Conservation (phyloP, 2,329 filamentous ascomycete species). For the Teratosphaeria zuluensis region DNA sequence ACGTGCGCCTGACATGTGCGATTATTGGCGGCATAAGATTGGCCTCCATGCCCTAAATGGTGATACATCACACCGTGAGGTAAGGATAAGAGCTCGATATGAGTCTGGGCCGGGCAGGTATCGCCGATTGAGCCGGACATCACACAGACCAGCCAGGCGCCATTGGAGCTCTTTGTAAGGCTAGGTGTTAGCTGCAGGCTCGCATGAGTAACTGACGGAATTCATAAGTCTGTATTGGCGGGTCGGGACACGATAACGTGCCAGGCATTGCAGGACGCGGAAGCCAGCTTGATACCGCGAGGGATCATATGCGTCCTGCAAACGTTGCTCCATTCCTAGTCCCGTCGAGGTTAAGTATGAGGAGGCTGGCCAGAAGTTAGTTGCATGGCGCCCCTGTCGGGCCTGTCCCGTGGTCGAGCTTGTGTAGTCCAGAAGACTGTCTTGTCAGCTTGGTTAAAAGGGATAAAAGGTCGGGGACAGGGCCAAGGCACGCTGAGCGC, state of each 20-base stretch:
- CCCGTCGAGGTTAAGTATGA: background rate
- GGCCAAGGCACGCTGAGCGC: background rate
- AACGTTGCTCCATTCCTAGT: background rate
- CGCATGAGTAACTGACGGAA: constrained; percentile 9
- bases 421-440: background rate
- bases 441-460: constrained; percentile 1
- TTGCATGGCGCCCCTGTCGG: background rate
- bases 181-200: constrained; percentile 25
- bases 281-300: constrained; percentile 15
- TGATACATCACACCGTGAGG: constrained; percentile 2
- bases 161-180: constrained; percentile 22
- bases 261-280: constrained; percentile 5
- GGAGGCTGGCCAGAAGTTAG: background rate
- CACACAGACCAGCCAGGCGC: constrained; percentile 16
- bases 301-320: constrained; percentile 7
- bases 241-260: constrained; percentile 11
- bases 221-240: constrained; percentile 15
- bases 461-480: background rate
- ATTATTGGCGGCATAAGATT: constrained; percentile 8
- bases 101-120: constrained; percentile 9
- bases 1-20: constrained; percentile 16
- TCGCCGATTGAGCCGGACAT: constrained; percentile 17
- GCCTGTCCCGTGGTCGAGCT: background rate
- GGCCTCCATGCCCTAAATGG: background rate
- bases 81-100: constrained; percentile 4